Base-by-base conservation (phyloP, 345 rosid species). In the Citrus trifoliata region DNA sequence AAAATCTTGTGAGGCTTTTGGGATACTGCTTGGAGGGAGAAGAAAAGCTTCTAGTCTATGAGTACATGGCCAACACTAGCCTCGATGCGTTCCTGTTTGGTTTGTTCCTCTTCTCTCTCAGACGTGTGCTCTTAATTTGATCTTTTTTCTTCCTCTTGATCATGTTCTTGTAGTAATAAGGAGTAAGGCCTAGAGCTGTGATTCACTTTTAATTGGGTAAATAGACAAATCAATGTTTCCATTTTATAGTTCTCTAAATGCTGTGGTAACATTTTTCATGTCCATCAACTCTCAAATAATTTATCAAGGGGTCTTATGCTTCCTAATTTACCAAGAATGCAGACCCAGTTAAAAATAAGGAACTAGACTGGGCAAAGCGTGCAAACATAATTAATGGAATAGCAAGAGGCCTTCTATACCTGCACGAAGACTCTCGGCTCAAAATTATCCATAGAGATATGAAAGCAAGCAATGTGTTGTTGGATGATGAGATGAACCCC, bases 341-440 rank as follows among this genome's bases (percentile, higher is more conserved):
- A 86, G 88, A 86, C 77, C 83, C 80, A 21, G 35, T 42, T 25
- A 88, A 70, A 66, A n/a, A 76, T 24, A 80, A 78, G 70, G 83
- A 76, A 68, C 78, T 87, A 16, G 84, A 79, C 18, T 88, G 91
- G 88, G 73, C 67, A 6, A 85, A 74, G 70, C 89, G 90, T 6
- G 78, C 80, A 4, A 82, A 82, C 74, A 85, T 89, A 25, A 73
- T 84, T 4, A 46, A 2, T 9, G 89, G 88, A 70, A 88, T 85
- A 4, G 89, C 91, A 10, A 83, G 84, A 64, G 91, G 90, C 32
- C 81, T 89, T 12, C 82, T 81, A 16, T 89, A 89, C 76, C 79
- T 89, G 10, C 92, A 89, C 4, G 84, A 90, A 63, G 94, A 90
- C 58, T 90, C 89, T 30, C 80, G 88, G 42, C 88, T 90, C 18